Percentiles rank a stretch among this genome's conserved stretches.
phyloP scores from a whole-genome alignment of 768 basidiomycete species.

The Russula sp. region DNA sequence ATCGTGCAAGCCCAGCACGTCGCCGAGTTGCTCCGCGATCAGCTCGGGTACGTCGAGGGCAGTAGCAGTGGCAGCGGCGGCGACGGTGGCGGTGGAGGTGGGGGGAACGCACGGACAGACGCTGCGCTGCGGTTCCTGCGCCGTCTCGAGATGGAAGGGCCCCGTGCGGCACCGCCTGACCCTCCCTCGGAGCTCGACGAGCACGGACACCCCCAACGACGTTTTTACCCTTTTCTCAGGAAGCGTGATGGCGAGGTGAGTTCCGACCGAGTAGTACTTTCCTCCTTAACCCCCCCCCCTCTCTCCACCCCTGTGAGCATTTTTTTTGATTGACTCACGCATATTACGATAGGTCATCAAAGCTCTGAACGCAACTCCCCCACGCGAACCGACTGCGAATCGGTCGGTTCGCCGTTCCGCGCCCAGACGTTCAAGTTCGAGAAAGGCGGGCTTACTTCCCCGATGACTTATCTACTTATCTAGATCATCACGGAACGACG shows the following conservation, averaged over 20 bases:
- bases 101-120: background rate
- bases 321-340: too few species aligned
- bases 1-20: background rate
- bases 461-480: background rate
- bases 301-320: too few species aligned
- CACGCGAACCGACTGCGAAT: background rate
- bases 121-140: background rate
- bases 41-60: conserved; percentile 8
- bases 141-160: conserved; percentile 7
- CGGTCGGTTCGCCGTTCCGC: background rate
- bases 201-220: background rate
- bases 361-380: background rate
- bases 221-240: conserved; percentile 9
- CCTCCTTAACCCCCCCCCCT: background rate
- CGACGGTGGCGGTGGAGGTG: too few species aligned
- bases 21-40: background rate
- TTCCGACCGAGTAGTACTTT: too few species aligned
- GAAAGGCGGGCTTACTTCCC: background rate
- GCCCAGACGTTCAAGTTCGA: background rate
- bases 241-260: background rate
- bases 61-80: background rate
- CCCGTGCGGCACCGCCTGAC: background rate
- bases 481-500: background rate
- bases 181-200: background rate
- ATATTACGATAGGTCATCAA: conserved; percentile 4